Evolutionary conservation across 2,329 filamentous ascomycete genomes (phyloP), one percentile per base, ranked within the genome.

Genomic region (Colletotrichum lentis): DNA sequence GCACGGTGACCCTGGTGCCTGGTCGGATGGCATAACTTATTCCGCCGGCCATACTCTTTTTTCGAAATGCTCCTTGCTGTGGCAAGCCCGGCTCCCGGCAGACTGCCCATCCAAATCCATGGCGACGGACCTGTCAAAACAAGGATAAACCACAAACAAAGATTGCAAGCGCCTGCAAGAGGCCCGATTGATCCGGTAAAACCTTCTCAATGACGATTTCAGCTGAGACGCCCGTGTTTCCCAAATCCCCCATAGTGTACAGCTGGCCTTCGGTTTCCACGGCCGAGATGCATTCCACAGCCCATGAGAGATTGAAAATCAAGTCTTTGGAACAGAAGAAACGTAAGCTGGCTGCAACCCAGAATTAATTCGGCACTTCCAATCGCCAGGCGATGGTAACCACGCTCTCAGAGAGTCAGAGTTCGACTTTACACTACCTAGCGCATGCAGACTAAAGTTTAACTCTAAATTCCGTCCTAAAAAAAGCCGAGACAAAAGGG

Each of bases 191-290:
- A 46, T 20, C 5, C 22, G 8, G 41, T n/a, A 18, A 46, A 58
- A 46, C 55, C 27, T 47, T n/a, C 41, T 16, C 7, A 27, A 8
- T 2, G 27, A 53, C 44, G 18, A 64, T 57, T 47, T 18, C 27
- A 64, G 10, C 39, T 41, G 60, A 67, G 46, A 67, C 64, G 27
- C 22, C 22, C 14, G 11, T 14, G 27, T n/a, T 47, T 35, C 31
- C 7, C 7, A 18, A 18, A 31, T 31, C 27, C 27, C 8, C 18
- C 41, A 22, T 18, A 39, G 11, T 22, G 18, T 22, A 27, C 24
- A 16, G 20, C 22, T 31, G 18, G 10, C 27, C 27, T 18, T 20
- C n/a, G 57, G 44, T 39, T 63, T 47, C 59, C 52, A 52, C 52
- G 44, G 59, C 31, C 22, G 52, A 52, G 56, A 53, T 43, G 50